Base-by-base conservation (phyloP, 1,284 basidiomycete species). In the Ganoderma leucocontextum region DNA sequence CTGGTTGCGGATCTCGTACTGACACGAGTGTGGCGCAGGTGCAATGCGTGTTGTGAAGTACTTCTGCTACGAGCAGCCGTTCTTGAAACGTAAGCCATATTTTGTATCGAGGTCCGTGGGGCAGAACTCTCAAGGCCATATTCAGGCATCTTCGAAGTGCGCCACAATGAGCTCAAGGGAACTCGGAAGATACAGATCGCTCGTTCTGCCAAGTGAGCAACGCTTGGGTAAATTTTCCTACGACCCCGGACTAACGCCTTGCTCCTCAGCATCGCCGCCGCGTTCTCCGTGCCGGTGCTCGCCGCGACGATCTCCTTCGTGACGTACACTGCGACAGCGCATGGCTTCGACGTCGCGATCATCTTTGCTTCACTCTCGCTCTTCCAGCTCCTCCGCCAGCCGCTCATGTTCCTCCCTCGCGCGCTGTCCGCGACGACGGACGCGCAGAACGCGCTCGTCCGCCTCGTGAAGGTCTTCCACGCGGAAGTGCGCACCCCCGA, bases 11-110 rank as follows among this genome's bases (percentile, higher is more conserved):
- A 13, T 13, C 25, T 9, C 6, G 35, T 53, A 22, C 36, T 38
- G n/a, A 52, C 41, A 1, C 13, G 3, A 1, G n/a, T 47, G n/a
- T 10, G 19, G 15, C 41, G 42, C 60, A 86, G 86, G 87, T 47
- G 88, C 86, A 0, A 92, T 93, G 89, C 85, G 90, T 8, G 85
- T 94, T 22, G 89, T 93, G 72, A 94, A 94, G 77, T 91, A 91
- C 74, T 93, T 94, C 78, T 88, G 87, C 22, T 92, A 91, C 70
- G 91, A 92, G 78, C 74, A 82, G 1, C 88, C 90, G 0, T 91
- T 91, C 77, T 76, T 92, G 55, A 83, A 87, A 69, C 83, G 90
- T 89, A 66, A 76, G 84, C 77, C 17, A 8, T 4, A 36, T 29
- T 44, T 39, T 0, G 29, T 29, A 0, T 25, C 6, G 15, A 9